Base-by-base conservation (phyloP, 2,329 filamentous ascomycete genomes). In the Diaporthe capsici region DNA sequence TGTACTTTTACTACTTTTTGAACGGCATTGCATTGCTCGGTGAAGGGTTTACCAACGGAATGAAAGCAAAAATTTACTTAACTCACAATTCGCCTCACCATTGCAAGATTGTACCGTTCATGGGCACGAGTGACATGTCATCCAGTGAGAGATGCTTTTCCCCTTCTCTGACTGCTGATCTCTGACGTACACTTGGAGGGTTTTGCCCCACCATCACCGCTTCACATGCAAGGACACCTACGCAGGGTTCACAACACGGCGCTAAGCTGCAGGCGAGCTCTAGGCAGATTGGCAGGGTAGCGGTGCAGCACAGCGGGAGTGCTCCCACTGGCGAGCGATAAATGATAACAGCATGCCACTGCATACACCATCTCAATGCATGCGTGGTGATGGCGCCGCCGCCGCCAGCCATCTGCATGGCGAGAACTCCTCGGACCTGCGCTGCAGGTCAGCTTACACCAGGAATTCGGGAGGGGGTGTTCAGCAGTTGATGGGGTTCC, bases 21-120 rank as follows among this genome's bases (percentile, higher is more conserved):
- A 34, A 34, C 65, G 63, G 71, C 74, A 61, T 76, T 76, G 74
- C 74, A 76, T 76, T 68, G 74, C 72, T 76, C 25, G 72, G 74
- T 74, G 49, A 44, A 73, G 25, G 71, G 58, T 65, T 73, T 73
- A 20, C 39, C 39, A 44, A 55, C 47, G 58, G 58, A 73, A 65
- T 73, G 25, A 65, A 73, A 65, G 10, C 31, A 61, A 65, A 61
- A 20, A 25, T 57, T 53, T 2, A 63, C 10, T 34, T 20, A 65
- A 6, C 4, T 34, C 8, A 34, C 65, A 25, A 25, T 44, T 34
- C n/a, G 22, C n/a, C n/a, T 8, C 8, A 28, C 49, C n/a, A 49
- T 3, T 42, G 9, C n/a, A 15, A 22, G 20, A 17, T 5, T 20
- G 15, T 55, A 15, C 12, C 15, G 20, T 22, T 13, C 15, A 39